phyloP scores from a whole-genome alignment of 2,329 filamentous ascomycete species.

The Ascochyta clinopodiicola region DNA sequence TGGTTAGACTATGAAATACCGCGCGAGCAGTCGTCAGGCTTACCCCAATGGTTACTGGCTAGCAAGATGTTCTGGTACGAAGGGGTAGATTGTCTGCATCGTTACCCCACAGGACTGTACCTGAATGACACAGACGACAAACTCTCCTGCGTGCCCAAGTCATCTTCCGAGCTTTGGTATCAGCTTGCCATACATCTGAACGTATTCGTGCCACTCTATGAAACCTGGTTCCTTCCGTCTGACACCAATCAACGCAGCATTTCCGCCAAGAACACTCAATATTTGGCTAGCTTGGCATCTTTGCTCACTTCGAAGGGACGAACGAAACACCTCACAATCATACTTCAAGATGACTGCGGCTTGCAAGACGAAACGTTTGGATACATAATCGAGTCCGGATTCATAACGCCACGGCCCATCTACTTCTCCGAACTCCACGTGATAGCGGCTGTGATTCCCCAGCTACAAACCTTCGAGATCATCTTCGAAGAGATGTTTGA shows the following conservation, averaged over 20 bases:
- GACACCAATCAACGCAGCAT: not conserved
- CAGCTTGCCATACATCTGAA: not conserved
- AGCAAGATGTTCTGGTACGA: not conserved
- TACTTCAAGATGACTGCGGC: not conserved
- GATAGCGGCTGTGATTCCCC: not conserved
- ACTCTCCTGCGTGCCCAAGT: not conserved
- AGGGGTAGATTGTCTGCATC: not conserved
- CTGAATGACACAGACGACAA: not conserved
- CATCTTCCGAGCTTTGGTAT: not conserved
- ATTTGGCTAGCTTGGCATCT: not conserved
- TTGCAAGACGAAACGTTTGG: not conserved
- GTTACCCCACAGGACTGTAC: not conserved
- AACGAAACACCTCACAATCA: not conserved
- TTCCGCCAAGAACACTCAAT: not conserved
- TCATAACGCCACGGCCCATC: not conserved
- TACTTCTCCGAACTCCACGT: not conserved
- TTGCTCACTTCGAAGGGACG: not conserved
- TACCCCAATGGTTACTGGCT: not conserved
- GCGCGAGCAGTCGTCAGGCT: too few relatives aligned
- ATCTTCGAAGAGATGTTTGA: not conserved
- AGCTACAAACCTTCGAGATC: not conserved
- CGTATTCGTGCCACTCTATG: not conserved
- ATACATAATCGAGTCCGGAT: not conserved
- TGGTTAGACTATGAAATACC: not conserved
- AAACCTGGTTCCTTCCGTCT: not conserved